phyloP scores from a whole-genome alignment of 345 rosid genomes.

The Mangifera indica region DNA sequence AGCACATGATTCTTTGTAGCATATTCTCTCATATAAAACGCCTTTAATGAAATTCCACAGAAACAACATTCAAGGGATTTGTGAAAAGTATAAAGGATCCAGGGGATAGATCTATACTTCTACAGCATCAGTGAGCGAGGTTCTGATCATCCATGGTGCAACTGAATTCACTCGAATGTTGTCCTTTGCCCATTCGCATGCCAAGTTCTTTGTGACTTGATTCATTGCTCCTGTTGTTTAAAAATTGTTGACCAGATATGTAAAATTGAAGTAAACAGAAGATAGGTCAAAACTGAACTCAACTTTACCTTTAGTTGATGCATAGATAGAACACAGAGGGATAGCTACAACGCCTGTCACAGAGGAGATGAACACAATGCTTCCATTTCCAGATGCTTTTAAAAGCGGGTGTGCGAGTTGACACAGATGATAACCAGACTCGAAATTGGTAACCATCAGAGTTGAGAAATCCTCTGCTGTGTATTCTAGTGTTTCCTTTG shows the following conservation, averaged over 20 bases:
- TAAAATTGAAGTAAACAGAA: no score
- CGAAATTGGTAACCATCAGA: slow-evolving; percentile 38
- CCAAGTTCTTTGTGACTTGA: slow-evolving; percentile 47
- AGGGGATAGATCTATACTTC: background rate
- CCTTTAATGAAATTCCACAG: no score
- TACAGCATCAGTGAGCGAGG: slow-evolving; percentile 20
- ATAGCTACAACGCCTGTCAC: slow-evolving; percentile 32
- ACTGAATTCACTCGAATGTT: slow-evolving; percentile 41
- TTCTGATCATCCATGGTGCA: slow-evolving; percentile 40
- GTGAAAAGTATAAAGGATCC: background rate
- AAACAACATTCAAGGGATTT: no score
- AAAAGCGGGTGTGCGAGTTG: slow-evolving; percentile 51
- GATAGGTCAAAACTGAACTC: no score
- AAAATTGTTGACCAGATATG: background rate
- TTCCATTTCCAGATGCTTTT: slow-evolving; percentile 46
- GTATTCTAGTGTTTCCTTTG: slow-evolving; percentile 33
- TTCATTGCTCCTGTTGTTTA: slow-evolving; percentile 41
- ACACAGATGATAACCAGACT: slow-evolving; percentile 44
- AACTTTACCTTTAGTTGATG: slow-evolving; percentile 41
- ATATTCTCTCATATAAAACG: no score
- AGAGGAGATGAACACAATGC: slow-evolving; percentile 48
- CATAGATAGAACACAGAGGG: slow-evolving; percentile 32
- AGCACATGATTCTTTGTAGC: no score
- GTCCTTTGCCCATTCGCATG: slow-evolving; percentile 56
- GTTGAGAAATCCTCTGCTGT: slow-evolving; percentile 29